A percentile compares a stretch with the other conserved stretches of the same genome.
These are phyloP conservation scores for Plasmodium gallinaceum DNA, from an alignment of 169 alveolate genomes.

Conservation along the genomic window DNA sequence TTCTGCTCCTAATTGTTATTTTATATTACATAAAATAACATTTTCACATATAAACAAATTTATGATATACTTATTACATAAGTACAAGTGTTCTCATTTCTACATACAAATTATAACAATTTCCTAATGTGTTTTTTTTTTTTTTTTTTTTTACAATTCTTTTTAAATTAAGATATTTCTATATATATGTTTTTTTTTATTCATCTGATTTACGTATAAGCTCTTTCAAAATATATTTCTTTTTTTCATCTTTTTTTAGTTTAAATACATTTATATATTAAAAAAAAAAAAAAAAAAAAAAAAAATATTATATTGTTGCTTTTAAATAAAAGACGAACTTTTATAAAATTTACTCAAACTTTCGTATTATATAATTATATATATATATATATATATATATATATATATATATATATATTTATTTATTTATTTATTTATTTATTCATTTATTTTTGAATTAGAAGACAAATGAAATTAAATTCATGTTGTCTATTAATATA, in stretches of 20 bases:
- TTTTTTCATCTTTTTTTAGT: not conserved
- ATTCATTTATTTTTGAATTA: conserved; percentile 7
- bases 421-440: not conserved
- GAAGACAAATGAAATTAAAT: conserved; percentile 24
- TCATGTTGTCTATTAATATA: conserved; percentile 26
- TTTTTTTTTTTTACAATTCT: not conserved
- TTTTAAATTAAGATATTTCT: conserved; percentile 1
- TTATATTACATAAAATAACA: no score
- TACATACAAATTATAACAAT: no score
- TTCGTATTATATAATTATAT: not conserved
- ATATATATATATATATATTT: not conserved
- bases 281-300: not conserved
- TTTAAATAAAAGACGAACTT: conserved; percentile 11
- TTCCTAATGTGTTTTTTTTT: no score
- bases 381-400: conserved; percentile 12
- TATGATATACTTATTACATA: no score
- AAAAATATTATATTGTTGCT: conserved; percentile 16
- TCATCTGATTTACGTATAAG: not conserved
- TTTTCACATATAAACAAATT: no score
- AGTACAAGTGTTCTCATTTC: no score
- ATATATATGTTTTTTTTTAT: conserved; percentile 6
- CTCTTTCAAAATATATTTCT: not conserved
- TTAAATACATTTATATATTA: not conserved
- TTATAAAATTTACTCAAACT: not conserved
- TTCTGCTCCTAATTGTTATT: no score